These are phyloP conservation scores for Pavlovales sp. DNA, from an alignment of 208 protist genomes.

Conservation along the genomic window DNA sequence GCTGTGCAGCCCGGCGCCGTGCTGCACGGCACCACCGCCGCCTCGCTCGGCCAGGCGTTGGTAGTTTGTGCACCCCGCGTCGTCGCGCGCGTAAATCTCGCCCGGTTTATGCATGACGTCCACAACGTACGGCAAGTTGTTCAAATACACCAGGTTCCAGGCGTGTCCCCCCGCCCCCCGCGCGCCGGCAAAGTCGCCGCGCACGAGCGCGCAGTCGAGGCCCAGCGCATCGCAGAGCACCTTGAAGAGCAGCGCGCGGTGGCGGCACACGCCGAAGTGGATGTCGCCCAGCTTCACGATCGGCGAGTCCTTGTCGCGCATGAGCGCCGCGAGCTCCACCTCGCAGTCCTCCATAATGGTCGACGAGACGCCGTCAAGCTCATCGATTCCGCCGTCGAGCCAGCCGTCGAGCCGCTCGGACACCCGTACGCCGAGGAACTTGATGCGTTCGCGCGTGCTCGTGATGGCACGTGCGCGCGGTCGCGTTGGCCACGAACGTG, in stretches of 20 bases:
- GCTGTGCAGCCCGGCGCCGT: too few species aligned
- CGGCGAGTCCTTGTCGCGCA: not conserved
- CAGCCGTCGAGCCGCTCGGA: not conserved
- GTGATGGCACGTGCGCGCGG: not conserved
- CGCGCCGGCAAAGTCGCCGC: not conserved
- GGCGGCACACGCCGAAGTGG: not conserved
- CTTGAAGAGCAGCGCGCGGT: slow-evolving; percentile 2
- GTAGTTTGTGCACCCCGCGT: too few species aligned
- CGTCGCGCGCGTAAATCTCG: not conserved
- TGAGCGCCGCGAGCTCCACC: not conserved
- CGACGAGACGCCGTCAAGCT: too few species aligned
- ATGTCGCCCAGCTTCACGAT: not conserved
- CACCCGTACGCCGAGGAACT: not conserved
- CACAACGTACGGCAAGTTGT: not conserved
- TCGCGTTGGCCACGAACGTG: not conserved
- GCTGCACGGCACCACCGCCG: too few species aligned
- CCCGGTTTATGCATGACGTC: not conserved
- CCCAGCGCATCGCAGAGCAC: not conserved
- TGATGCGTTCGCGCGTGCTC: not conserved
- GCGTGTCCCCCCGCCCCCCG: not conserved
- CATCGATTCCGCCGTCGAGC: too few species aligned
- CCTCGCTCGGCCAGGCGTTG: too few species aligned
- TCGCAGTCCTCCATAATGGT: not conserved
- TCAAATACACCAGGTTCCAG: not conserved
- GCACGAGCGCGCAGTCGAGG: not conserved